Percentiles rank a stretch among this genome's conserved stretches.
These are phyloP conservation scores for Candida sithepensis DNA, from an alignment of 805 yeast genomes.

Conservation along the genomic window DNA sequence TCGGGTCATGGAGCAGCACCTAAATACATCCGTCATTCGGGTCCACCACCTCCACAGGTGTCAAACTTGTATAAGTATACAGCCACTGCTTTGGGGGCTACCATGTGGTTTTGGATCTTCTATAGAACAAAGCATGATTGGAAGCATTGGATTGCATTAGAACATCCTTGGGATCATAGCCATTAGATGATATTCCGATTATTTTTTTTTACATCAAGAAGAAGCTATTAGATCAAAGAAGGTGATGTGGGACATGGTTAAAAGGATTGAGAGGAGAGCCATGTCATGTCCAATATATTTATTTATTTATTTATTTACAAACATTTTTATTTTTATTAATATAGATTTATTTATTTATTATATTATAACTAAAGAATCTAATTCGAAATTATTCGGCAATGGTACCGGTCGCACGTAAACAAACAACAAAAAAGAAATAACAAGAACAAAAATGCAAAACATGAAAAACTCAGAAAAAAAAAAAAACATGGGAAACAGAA, in stretches of 20 bases:
- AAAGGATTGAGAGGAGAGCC: no score
- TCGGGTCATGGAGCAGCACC: conserved; percentile 12
- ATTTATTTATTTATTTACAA: neutral
- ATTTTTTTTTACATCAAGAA: no score
- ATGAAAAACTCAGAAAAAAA: no score
- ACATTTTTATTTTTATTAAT: neutral
- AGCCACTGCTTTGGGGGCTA: conserved; percentile 70
- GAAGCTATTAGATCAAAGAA: no score
- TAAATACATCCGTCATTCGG: conserved; percentile 45
- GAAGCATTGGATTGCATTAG: conserved; percentile 52
- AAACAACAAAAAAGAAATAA: no score
- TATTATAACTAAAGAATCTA: neutral
- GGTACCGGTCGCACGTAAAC: no score
- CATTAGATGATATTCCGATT: no score
- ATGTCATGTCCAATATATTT: neutral
- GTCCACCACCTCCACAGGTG: conserved; percentile 63
- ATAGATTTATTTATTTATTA: neutral
- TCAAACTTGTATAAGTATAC: conserved; percentile 54
- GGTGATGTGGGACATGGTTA: no score
- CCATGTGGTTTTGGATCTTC: conserved; percentile 87
- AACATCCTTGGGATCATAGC: conserved; percentile 41
- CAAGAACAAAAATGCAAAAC: no score
- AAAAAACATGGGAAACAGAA: no score
- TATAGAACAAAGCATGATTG: conserved; percentile 76
- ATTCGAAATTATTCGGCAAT: no score